phyloP scores from a whole-genome alignment of 2,329 filamentous ascomycete genomes.

The Microdochium bolleyi region DNA sequence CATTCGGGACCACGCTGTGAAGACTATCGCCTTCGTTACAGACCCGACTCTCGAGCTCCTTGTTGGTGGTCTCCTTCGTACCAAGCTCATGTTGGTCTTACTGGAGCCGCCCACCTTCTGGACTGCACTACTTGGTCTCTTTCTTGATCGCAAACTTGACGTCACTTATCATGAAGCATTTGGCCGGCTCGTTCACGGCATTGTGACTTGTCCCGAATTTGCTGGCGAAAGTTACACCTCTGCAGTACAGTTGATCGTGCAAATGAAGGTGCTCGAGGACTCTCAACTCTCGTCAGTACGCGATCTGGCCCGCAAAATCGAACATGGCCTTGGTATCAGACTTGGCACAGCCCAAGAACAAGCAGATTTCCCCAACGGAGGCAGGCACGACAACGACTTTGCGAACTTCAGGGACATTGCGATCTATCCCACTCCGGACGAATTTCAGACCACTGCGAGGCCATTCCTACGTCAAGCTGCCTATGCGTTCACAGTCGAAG shows the following conservation, averaged over 20 bases:
- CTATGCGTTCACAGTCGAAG: slow-evolving; percentile 32
- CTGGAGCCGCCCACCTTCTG: slow-evolving; percentile 47
- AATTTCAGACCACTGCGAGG: slow-evolving; percentile 43
- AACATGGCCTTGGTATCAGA: slow-evolving; percentile 23
- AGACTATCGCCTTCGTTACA: not conserved
- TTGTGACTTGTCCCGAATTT: not conserved
- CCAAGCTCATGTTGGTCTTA: slow-evolving; percentile 32
- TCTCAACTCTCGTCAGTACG: slow-evolving; percentile 20
- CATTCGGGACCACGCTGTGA: not conserved
- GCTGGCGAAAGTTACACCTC: not conserved
- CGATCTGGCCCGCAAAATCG: slow-evolving; percentile 29
- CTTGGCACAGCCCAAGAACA: slow-evolving; percentile 5
- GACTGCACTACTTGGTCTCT: slow-evolving; percentile 27
- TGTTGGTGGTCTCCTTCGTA: not conserved
- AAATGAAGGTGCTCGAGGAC: slow-evolving; percentile 11
- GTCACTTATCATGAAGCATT: not conserved
- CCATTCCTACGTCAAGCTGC: slow-evolving; percentile 48
- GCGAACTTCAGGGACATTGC: slow-evolving; percentile 50
- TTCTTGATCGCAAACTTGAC: not conserved
- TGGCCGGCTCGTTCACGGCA: not conserved
- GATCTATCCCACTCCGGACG: slow-evolving; percentile 59
- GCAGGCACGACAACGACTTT: slow-evolving; percentile 68
- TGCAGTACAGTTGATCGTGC: not conserved
- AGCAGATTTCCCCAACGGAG: slow-evolving; percentile 32
- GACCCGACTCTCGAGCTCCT: not conserved